phyloP scores from a whole-genome alignment of 345 rosid genomes.

The Eucalyptus fibrosa region DNA sequence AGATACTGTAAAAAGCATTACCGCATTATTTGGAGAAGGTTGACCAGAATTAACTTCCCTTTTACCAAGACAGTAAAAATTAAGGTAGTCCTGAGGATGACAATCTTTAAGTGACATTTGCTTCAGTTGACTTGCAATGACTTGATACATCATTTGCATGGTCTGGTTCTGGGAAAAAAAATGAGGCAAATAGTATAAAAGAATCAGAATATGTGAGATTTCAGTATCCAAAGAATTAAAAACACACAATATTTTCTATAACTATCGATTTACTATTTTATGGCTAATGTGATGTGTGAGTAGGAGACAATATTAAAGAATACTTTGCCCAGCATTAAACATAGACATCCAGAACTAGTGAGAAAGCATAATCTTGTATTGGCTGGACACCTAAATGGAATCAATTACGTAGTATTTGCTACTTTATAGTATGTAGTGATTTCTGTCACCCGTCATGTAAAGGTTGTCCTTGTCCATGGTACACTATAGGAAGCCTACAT shows the following conservation, averaged over 20 bases:
- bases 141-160: conserved; percentile 79
- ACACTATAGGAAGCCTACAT: neutral
- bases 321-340: neutral
- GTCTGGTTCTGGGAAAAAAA: conserved; percentile 64
- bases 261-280: neutral
- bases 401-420: neutral
- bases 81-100: conserved; percentile 82
- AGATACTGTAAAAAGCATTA: neutral
- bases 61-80: conserved; percentile 89
- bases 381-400: neutral
- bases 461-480: neutral
- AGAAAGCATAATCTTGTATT: neutral
- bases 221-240: neutral
- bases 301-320: neutral
- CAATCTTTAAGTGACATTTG: conserved; percentile 22
- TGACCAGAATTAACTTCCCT: conserved; percentile 17
- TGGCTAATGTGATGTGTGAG: neutral
- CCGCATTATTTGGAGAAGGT: conserved; percentile 23
- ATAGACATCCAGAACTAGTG: neutral
- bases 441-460: neutral
- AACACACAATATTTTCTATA: neutral
- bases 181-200: neutral
- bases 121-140: conserved; percentile 48
- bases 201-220: neutral
- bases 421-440: neutral